phyloP scores from a whole-genome alignment of 2,329 filamentous ascomycete genomes.

The Penicillium sp. region DNA sequence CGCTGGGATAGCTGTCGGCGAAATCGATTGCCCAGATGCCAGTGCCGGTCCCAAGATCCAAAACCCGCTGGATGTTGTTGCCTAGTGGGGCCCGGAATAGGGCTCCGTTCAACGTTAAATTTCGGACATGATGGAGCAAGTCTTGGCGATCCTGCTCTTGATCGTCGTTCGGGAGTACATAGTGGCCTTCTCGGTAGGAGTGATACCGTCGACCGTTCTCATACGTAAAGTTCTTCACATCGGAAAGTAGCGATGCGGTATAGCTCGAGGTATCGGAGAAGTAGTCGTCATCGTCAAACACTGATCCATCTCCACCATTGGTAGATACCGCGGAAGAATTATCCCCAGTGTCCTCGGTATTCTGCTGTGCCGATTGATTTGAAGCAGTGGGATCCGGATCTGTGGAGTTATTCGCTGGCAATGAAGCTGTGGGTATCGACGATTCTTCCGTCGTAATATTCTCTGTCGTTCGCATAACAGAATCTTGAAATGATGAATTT shows the following conservation, averaged over 20 bases:
- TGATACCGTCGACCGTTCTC: constrained; percentile 29
- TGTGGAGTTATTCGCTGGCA: too few species aligned
- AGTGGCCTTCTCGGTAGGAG: constrained; percentile 26
- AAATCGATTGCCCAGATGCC: constrained; percentile 35
- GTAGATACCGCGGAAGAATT: constrained; percentile 11
- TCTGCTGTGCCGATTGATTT: too few species aligned
- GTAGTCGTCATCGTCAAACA: constrained; percentile 20
- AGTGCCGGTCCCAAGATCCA: constrained; percentile 41
- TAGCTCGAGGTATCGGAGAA: constrained; percentile 18
- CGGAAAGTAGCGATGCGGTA: constrained; percentile 20
- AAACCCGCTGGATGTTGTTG: constrained; percentile 24
- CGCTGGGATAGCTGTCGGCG: constrained; percentile 32
- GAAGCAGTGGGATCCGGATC: too few species aligned
- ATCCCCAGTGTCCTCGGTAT: constrained; percentile 8
- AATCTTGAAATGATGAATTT: too few species aligned
- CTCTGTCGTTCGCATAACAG: too few species aligned
- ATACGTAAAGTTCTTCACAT: constrained; percentile 20
- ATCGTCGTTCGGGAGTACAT: constrained; percentile 34
- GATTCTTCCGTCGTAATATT: too few species aligned
- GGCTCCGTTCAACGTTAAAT: constrained; percentile 32
- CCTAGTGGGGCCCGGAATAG: constrained; percentile 36
- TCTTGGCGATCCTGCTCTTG: constrained; percentile 35
- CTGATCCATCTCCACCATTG: constrained; percentile 8
- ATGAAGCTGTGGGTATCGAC: too few species aligned
- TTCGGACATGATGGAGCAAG: constrained; percentile 35